phyloP scores from a whole-genome alignment of 768 basidiomycete species.

The Leccinum olivaceopallidum region DNA sequence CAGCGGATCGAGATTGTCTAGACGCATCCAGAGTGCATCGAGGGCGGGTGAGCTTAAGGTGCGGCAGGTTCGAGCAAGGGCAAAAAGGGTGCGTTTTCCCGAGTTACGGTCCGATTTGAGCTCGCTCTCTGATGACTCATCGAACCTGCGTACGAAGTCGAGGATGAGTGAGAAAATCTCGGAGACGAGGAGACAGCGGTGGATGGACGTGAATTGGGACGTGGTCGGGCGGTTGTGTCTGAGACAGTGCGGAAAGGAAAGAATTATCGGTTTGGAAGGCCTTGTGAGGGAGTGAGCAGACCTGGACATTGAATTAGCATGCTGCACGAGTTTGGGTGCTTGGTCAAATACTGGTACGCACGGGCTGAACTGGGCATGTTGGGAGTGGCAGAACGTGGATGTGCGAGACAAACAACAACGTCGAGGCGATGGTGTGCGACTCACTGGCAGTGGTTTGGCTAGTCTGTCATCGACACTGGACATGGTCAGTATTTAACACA shows the following conservation, averaged over 20 bases:
- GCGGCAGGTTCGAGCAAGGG: slow-evolving; percentile 29
- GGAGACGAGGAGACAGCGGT: slow-evolving; percentile 23
- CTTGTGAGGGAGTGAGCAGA: neutral
- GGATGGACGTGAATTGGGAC: slow-evolving; percentile 7
- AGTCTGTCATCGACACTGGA: neutral
- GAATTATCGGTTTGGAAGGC: neutral
- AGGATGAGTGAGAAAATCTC: slow-evolving; percentile 27
- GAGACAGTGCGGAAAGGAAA: neutral
- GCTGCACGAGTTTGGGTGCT: neutral
- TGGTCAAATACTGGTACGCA: slow-evolving; percentile 2
- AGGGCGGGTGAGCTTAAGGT: slow-evolving; percentile 23
- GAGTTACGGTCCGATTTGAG: slow-evolving; percentile 9
- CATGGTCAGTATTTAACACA: neutral
- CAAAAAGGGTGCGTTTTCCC: slow-evolving; percentile 27
- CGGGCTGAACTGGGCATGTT: slow-evolving; percentile 1
- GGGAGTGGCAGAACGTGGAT: neutral
- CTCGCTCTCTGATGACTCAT: slow-evolving; percentile 23
- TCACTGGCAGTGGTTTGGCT: neutral
- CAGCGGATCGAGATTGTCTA: slow-evolving; percentile 30
- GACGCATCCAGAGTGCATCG: slow-evolving; percentile 31
- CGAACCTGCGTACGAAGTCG: slow-evolving; percentile 19
- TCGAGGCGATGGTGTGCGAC: neutral
- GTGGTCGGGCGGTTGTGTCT: neutral
- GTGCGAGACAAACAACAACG: neutral
- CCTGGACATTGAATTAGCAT: slow-evolving; percentile 11